These are phyloP conservation scores for Adansonia digitata DNA, from an alignment of 345 rosid genomes.

Conservation along the genomic window DNA sequence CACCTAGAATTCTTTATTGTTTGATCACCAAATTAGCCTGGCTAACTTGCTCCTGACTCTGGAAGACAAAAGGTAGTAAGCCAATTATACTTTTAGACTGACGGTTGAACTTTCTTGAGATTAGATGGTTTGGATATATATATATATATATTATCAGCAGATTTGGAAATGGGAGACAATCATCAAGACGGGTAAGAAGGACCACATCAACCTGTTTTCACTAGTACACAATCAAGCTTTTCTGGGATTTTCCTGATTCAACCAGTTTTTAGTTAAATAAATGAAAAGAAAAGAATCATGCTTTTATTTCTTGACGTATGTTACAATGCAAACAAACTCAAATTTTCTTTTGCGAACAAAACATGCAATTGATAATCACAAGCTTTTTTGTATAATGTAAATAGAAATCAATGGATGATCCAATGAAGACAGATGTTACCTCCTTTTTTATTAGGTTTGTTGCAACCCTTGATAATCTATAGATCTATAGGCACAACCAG, in stretches of 20 bases:
- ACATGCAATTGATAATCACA: constrained; percentile 2
- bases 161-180: neutral
- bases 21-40: neutral
- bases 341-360: neutral
- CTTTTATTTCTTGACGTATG: neutral
- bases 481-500: constrained; percentile 47
- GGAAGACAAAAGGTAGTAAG: neutral
- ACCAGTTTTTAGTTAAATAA: neutral
- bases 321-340: neutral
- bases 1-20: neutral
- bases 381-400: neutral
- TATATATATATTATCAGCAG: neutral
- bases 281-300: neutral
- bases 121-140: neutral
- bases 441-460: constrained; percentile 5
- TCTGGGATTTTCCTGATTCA: neutral
- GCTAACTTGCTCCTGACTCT: neutral
- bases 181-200: neutral
- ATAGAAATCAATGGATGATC: neutral
- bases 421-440: neutral
- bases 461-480: constrained; percentile 11
- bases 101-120: neutral
- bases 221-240: neutral
- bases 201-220: neutral
- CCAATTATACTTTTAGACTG: neutral